A percentile compares a stretch with the other conserved stretches of the same genome.
Evolutionary conservation across 441 rosid species (phyloP).

Genomic region (Erysimum cheiri): DNA sequence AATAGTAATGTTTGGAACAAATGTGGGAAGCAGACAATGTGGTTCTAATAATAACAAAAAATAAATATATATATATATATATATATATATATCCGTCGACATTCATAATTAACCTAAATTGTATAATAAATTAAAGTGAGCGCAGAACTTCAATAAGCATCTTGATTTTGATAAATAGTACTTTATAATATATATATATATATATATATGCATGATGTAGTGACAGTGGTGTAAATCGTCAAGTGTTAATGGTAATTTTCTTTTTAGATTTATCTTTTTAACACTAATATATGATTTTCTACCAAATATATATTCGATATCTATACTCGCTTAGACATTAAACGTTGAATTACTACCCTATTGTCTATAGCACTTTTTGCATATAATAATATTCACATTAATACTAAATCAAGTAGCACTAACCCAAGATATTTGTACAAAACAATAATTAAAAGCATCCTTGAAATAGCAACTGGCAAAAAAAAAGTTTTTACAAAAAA

Average conservation of each 20-base stretch:
- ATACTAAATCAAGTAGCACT: conserved; percentile 40
- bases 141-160: neutral
- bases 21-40: too few species aligned
- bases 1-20: too few species aligned
- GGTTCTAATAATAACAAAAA: too few species aligned
- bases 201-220: neutral
- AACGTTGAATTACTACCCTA: conserved; percentile 15
- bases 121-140: neutral
- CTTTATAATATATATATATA: too few species aligned
- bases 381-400: too few species aligned
- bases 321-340: conserved; percentile 1
- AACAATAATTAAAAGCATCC: conserved; percentile 26
- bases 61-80: too few species aligned
- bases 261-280: neutral
- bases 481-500: conserved; percentile 15
- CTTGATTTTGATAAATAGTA: too few species aligned
- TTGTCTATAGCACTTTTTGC: conserved; percentile 18
- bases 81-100: too few species aligned
- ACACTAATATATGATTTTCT: conserved; percentile 14
- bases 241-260: neutral
- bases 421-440: conserved; percentile 28
- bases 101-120: too few species aligned
- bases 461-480: conserved; percentile 34
- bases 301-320: conserved; percentile 9
- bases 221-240: neutral